Base-by-base conservation (phyloP, 768 basidiomycete genomes). In the Rhodotorula graminis region DNA sequence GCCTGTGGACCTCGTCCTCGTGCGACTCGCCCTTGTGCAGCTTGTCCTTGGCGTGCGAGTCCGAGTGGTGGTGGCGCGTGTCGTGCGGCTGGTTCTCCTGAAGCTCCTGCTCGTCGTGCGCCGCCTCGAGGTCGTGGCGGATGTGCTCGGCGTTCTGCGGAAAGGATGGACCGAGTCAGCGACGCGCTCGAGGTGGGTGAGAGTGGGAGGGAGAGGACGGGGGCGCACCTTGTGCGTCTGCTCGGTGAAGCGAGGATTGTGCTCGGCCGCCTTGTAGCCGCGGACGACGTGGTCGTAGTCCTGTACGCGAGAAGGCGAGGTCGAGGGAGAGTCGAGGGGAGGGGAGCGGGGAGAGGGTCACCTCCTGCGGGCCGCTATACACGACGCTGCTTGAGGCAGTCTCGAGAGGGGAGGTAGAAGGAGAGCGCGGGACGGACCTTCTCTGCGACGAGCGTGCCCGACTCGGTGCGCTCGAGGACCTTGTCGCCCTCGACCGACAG, bases 1-100 rank as follows among this genome's bases (percentile, higher is more conserved):
- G 61, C 31, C 61, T 49, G 61, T 62, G 61, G 2, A 62, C 61
- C 47, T 49, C 46, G 33, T 62, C 47, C 33, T 62, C 61, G 61
- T 62, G 61, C 21, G 47, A 21, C 46, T 61, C 60, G 46, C 37
- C 40, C 37, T 59, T 21, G 58, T 42, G 58, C 57, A 18, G 5
- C 50, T 21, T 52, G 33, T 31, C 33, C 56, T 31, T n/a, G 37
- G 18, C 21, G 31, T 58, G 31, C 10, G 40, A 18, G 19, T 15
- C 57, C 33, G 31, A 8, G 29, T 18, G 33, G 29, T 37, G 33
- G 57, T 40, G 9, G 33, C 57, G 21, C 37, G 7, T 18, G 19
- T n/a, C 16, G n/a, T 58, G 31, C 16, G 21, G 23, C 21, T 59
- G 10, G 37, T 25, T 10, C 21, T 11, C 40, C 58, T 25, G 40